Percentiles rank a stretch among this genome's conserved stretches.
Evolutionary conservation across 192 early-diverging fungal genomes (phyloP).

Genomic region (Spinellus fusiger): DNA sequence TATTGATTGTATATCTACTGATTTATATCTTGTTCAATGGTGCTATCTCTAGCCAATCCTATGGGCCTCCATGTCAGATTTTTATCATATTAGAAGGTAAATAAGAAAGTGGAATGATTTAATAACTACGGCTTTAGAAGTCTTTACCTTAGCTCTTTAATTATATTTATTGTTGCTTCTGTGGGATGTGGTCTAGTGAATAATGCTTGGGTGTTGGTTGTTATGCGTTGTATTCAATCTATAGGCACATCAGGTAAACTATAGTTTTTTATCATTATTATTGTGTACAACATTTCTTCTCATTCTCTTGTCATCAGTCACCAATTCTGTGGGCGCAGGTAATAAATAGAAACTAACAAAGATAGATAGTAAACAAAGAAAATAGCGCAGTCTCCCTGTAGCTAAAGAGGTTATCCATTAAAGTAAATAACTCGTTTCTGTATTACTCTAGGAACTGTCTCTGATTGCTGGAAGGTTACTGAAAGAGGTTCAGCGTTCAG

Average conservation of each 20-base stretch:
- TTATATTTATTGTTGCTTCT: conserved; percentile 38
- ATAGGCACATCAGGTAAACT: conserved; percentile 35
- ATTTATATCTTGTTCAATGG: not conserved
- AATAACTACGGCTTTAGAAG: conserved; percentile 11
- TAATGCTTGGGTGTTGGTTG: conserved; percentile 30
- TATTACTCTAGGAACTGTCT: conserved; percentile 20
- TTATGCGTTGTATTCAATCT: conserved; percentile 38
- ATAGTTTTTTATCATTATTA: not conserved
- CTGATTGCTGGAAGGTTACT: conserved; percentile 20
- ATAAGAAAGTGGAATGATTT: not conserved
- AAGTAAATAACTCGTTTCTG: not conserved
- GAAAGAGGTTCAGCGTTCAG: conserved; percentile 20
- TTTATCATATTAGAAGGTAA: conserved; percentile 34
- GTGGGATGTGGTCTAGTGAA: conserved; percentile 32
- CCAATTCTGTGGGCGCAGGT: conserved; percentile 20
- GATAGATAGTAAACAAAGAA: too few species aligned
- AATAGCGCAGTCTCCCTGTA: too few species aligned
- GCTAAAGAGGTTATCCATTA: too few species aligned
- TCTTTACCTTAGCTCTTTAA: conserved; percentile 32
- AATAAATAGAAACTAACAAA: not conserved
- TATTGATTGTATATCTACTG: not conserved
- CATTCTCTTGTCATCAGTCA: conserved; percentile 8
- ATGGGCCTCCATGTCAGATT: conserved; percentile 37
- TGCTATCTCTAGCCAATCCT: conserved; percentile 22
- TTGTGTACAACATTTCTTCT: not conserved